These are phyloP conservation scores for Aphanomyces cochlioides DNA, from an alignment of 352 stramenopile genomes.

Conservation along the genomic window DNA sequence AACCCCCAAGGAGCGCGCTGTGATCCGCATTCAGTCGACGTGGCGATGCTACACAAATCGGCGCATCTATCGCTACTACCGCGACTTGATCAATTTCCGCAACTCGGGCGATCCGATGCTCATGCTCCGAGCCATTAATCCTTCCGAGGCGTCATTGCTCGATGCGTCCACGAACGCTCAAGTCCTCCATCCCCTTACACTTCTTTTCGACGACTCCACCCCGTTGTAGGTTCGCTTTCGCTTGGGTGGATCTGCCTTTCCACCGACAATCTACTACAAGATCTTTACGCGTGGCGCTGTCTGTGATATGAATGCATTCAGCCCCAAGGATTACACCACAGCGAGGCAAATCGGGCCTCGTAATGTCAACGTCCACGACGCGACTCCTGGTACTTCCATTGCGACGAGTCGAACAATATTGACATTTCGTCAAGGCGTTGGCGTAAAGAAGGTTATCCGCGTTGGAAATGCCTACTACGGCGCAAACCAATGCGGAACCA, in stretches of 20 bases:
- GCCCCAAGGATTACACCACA: constrained; percentile 84
- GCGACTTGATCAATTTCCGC: constrained; percentile 75
- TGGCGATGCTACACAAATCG: constrained; percentile 77
- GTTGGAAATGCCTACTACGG: constrained; percentile 73
- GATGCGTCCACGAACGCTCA: constrained; percentile 76
- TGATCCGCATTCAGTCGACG: constrained; percentile 48
- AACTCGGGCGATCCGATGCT: constrained; percentile 66
- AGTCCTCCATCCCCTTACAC: not conserved
- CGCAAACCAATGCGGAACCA: constrained; percentile 45
- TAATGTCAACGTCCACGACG: constrained; percentile 32
- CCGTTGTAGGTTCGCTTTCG: constrained; percentile 67
- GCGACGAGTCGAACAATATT: too few species aligned
- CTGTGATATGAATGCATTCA: constrained; percentile 88
- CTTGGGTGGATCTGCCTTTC: constrained; percentile 81
- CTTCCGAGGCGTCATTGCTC: constrained; percentile 64
- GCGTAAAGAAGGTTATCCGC: constrained; percentile 43
- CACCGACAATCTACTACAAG: constrained; percentile 93
- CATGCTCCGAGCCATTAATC: constrained; percentile 84
- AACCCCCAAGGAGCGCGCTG: constrained; percentile 42
- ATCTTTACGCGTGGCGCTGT: constrained; percentile 84
- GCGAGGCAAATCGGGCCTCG: constrained; percentile 38
- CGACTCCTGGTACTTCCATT: not conserved
- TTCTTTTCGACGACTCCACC: not conserved
- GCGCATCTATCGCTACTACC: constrained; percentile 76
- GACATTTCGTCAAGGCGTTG: constrained; percentile 29